phyloP scores from a whole-genome alignment of 2,329 filamentous ascomycete species.

The Arachnomyces sp. region DNA sequence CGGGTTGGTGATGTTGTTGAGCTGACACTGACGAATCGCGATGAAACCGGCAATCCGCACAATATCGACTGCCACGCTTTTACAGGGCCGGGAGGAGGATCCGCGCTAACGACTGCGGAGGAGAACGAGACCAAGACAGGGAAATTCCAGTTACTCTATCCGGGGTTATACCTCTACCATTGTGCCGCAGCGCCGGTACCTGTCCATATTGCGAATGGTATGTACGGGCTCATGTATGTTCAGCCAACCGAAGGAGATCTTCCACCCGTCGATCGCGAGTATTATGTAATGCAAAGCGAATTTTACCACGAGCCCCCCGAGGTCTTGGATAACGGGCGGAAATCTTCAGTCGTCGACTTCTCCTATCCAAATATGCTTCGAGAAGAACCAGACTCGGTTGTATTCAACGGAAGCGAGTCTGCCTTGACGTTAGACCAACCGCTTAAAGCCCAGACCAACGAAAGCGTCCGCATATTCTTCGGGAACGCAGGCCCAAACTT shows the following conservation, averaged over 20 bases:
- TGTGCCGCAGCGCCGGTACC: constrained; percentile 29
- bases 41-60: constrained; percentile 27
- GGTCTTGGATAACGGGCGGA: constrained; percentile 22
- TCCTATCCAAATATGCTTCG: constrained; percentile 27
- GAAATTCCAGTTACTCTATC: constrained; percentile 22
- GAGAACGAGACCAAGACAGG: constrained; percentile 26
- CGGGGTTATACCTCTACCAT: constrained; percentile 28
- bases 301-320: constrained; percentile 31
- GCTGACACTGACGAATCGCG: constrained; percentile 25
- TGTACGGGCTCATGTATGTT: constrained; percentile 31
- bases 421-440: constrained; percentile 24
- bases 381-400: constrained; percentile 24
- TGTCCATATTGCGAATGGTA: constrained; percentile 31
- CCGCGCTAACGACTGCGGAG: constrained; percentile 25
- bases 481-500: constrained; percentile 29
- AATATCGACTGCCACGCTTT: constrained; percentile 31
- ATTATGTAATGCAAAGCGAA: constrained; percentile 32
- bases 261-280: constrained; percentile 25
- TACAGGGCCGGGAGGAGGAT: constrained; percentile 26
- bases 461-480: constrained; percentile 28
- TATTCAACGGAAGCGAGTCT: constrained; percentile 27
- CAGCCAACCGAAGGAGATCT: constrained; percentile 24
- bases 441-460: constrained; percentile 22
- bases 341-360: constrained; percentile 23
- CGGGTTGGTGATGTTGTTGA: constrained; percentile 27